Base-by-base conservation (phyloP, 169 alveolate species). In the Eimeria mitis region DNA sequence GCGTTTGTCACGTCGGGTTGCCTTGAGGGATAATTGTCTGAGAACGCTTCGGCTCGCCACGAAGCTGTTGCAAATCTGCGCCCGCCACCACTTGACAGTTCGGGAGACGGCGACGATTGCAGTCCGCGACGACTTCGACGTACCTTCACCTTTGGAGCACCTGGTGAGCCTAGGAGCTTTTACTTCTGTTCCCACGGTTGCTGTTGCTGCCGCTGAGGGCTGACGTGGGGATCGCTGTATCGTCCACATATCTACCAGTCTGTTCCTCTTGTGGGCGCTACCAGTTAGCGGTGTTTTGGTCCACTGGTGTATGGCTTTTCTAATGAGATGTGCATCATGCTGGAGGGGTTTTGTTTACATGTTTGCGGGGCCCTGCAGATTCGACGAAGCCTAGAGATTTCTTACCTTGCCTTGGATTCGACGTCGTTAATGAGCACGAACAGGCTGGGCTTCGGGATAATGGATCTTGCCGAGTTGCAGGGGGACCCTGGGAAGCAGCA, bases 41-140 rank as follows among this genome's bases (percentile, higher is more conserved):
- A 83, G 99, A 59, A 98, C 99, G 42, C 97, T 98, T 98, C 95
- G 98, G 19, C 99, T 98, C 63, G 97, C 99, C 44, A 97, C 98
- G 40, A 92, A 99, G 40, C 97, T 98, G 78, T 95, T 98, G 78
- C 98, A 98, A 85, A 97, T 97, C 31, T 99, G 99, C 70, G 98
- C 99, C 40, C 83, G 97, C 16, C 98, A 97, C 98, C 98, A 98
- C 95, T 96, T 98, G 87, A 98, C 96, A 44, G 96, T 98, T 54
- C 96, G 97, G 89, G 99, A 98, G 96, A 98, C 98, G 54, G 99
- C 99, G 21, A 85, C 97, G 87, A 97, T 98, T 88, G 95, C 98
- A 49, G 97, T 98, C 73, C 96, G 99, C 52, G 97, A 95, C 87
- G 98, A 97, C 94, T 91, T 98, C 84, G 99, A 98, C 63, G 95